Evolutionary conservation across 371 early-diverging fungal genomes (phyloP).

Genomic region (Mycotypha africana): DNA sequence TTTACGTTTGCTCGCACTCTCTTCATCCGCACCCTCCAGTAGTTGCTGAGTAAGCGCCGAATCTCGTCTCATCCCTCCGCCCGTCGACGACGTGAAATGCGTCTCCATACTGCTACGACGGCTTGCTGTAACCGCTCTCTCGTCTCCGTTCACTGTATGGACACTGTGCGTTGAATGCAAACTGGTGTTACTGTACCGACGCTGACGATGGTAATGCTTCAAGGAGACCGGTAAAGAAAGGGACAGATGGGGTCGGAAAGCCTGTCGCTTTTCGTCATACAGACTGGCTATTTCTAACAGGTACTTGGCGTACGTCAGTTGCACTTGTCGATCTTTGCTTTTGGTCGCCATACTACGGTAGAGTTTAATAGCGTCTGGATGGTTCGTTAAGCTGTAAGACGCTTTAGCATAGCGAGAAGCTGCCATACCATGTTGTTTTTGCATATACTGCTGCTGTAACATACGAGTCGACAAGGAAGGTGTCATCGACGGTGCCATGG

Average conservation of each 20-base stretch:
- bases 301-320: slow-evolving; percentile 82
- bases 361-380: slow-evolving; percentile 52
- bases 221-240: slow-evolving; percentile 2
- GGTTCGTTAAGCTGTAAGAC: slow-evolving; percentile 56
- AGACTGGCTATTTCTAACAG: slow-evolving; percentile 52
- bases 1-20: slow-evolving; percentile 4
- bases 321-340: slow-evolving; percentile 71
- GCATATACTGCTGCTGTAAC: slow-evolving; percentile 2
- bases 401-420: slow-evolving; percentile 28
- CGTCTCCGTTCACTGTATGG: too few relatives aligned
- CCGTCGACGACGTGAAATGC: neutral
- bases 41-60: neutral
- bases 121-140: neutral
- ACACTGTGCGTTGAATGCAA: slow-evolving; percentile 1
- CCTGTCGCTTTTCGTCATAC: slow-evolving; percentile 12
- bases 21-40: neutral
- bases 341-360: slow-evolving; percentile 73
- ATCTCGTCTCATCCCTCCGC: slow-evolving; percentile 1
- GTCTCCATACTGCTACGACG: slow-evolving; percentile 17
- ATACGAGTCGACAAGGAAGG: slow-evolving; percentile 1
- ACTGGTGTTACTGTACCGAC: neutral
- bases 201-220: neutral
- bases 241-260: slow-evolving; percentile 8
- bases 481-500: slow-evolving; percentile 9
- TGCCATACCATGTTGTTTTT: too few relatives aligned